A percentile compares a stretch with the other conserved stretches of the same genome.
Conservation (phyloP, 768 basidiomycete species). For the Thelephora ganbajun region DNA sequence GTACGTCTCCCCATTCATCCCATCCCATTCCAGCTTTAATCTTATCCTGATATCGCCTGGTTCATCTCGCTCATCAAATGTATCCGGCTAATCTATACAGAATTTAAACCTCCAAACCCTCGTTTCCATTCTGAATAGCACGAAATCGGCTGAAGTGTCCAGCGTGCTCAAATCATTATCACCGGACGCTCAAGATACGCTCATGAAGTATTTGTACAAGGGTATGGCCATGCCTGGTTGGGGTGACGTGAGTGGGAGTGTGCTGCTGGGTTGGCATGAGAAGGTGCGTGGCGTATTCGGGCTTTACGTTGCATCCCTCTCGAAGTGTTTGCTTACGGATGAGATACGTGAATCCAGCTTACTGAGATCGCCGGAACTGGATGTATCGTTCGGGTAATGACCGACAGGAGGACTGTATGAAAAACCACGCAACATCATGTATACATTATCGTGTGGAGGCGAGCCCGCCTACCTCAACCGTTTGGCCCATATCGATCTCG, state of each 20-base stretch:
- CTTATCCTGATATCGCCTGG: not conserved
- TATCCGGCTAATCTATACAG: constrained; percentile 23
- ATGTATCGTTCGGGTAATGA: constrained; percentile 84
- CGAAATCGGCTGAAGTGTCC: constrained; percentile 79
- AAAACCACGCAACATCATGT: too few species aligned
- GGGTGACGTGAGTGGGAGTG: constrained; percentile 51
- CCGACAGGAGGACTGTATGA: constrained; percentile 47
- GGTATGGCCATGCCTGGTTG: constrained; percentile 65
- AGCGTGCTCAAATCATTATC: constrained; percentile 58
- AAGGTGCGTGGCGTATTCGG: constrained; percentile 44
- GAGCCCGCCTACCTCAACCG: too few species aligned
- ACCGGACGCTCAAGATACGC: constrained; percentile 67
- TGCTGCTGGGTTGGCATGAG: constrained; percentile 85
- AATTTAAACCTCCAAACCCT: constrained; percentile 67
- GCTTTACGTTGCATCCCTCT: not conserved
- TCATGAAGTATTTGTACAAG: constrained; percentile 99
- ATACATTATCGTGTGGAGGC: too few species aligned
- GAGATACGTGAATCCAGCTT: constrained; percentile 37
- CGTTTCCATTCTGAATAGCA: constrained; percentile 85
- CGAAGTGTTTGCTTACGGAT: not conserved
- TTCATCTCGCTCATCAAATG: not conserved
- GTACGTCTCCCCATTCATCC: constrained; percentile 26
- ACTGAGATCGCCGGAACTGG: constrained; percentile 91
- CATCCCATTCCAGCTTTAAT: not conserved
- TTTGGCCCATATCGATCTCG: too few species aligned